These are phyloP conservation scores for Trichosporon asahii DNA, from an alignment of 1,284 basidiomycete species.

Conservation along the genomic window DNA sequence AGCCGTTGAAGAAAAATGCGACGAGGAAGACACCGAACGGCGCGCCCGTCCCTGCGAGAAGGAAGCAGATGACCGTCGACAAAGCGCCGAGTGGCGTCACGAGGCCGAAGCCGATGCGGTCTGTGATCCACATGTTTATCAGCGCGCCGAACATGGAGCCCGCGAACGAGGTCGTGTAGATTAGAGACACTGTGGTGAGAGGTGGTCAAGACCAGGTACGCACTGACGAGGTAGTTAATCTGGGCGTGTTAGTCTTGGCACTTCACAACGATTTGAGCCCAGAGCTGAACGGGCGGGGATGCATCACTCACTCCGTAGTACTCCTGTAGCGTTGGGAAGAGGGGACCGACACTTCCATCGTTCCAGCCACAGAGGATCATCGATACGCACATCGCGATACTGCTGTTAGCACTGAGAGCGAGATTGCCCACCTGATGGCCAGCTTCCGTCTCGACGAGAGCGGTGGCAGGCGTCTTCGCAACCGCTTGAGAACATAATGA, in stretches of 20 bases:
- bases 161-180: slow-evolving; percentile 18
- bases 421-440: neutral
- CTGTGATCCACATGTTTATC: slow-evolving; percentile 59
- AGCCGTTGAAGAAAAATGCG: slow-evolving; percentile 20
- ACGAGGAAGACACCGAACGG: slow-evolving; percentile 20
- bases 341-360: slow-evolving; percentile 20
- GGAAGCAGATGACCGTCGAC: slow-evolving; percentile 10
- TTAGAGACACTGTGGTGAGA: slow-evolving; percentile 19
- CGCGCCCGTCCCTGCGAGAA: slow-evolving; percentile 17
- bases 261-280: no score
- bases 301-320: slow-evolving; percentile 20
- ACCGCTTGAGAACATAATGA: slow-evolving; percentile 19
- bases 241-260: slow-evolving; percentile 2
- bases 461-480: slow-evolving; percentile 14
- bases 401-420: neutral
- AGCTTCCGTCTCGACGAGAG: neutral
- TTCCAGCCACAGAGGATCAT: slow-evolving; percentile 28
- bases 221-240: slow-evolving; percentile 26
- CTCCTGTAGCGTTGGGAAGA: slow-evolving; percentile 23
- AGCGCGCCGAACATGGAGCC: slow-evolving; percentile 16
- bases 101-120: slow-evolving; percentile 62
- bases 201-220: neutral
- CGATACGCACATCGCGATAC: slow-evolving; percentile 17
- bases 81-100: slow-evolving; percentile 40
- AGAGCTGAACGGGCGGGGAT: neutral